These are phyloP conservation scores for Chlorella sp. DNA, from an alignment of 139 green algal genomes.

Conservation along the genomic window DNA sequence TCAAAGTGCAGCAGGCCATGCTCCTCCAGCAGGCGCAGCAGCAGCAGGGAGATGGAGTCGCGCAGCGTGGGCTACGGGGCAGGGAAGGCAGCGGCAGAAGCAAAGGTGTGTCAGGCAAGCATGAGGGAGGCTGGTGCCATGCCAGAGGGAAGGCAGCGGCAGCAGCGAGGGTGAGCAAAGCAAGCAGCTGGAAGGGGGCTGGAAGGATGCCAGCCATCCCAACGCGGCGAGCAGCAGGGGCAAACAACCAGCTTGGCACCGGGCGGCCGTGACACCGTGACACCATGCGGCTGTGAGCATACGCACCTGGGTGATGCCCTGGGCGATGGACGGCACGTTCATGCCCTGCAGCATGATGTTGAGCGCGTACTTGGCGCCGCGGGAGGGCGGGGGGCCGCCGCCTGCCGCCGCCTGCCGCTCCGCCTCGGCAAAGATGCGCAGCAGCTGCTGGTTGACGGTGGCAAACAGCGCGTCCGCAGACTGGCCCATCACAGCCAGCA, in stretches of 20 bases:
- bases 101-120: no score
- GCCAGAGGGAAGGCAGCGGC: not conserved
- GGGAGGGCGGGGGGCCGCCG: constrained; percentile 22
- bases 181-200: no score
- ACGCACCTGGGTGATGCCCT: constrained; percentile 24
- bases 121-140: not conserved
- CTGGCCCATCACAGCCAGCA: constrained; percentile 43
- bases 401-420: constrained; percentile 9
- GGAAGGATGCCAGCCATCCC: no score
- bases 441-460: constrained; percentile 34
- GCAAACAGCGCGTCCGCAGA: constrained; percentile 37
- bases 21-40: constrained; percentile 75
- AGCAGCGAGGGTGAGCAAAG: no score
- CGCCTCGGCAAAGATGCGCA: constrained; percentile 37
- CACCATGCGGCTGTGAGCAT: not conserved
- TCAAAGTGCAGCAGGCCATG: constrained; percentile 50
- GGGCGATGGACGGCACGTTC: constrained; percentile 45
- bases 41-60: constrained; percentile 58
- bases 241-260: no score
- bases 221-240: no score
- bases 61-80: constrained; percentile 50
- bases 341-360: constrained; percentile 88
- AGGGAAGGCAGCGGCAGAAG: not conserved
- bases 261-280: not conserved
- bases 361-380: constrained; percentile 90